These are phyloP conservation scores for Candida gorgasii DNA, from an alignment of 805 yeast species.

Conservation along the genomic window DNA sequence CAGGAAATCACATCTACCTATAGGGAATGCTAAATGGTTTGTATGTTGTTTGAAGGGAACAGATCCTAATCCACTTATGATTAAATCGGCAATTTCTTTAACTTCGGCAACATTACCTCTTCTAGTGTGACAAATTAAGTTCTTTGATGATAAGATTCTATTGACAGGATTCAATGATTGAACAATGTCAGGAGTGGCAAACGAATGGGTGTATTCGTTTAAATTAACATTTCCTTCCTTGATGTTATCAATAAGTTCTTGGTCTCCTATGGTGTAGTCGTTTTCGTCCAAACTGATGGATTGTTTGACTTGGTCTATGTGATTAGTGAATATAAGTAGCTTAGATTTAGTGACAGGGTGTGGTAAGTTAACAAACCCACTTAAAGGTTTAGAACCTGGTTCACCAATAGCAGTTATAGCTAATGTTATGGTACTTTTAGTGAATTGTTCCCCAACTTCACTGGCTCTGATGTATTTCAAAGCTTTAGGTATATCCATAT, in stretches of 20 bases:
- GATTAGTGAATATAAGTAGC: conserved; percentile 67
- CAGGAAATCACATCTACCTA: conserved; percentile 75
- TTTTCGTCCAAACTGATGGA: conserved; percentile 44
- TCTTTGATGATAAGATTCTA: conserved; percentile 83
- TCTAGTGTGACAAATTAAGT: conserved; percentile 84
- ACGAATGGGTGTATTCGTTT: conserved; percentile 65
- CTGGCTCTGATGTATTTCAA: conserved; percentile 80
- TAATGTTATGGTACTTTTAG: conserved; percentile 65
- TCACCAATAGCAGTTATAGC: conserved; percentile 67
- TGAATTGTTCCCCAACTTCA: conserved; percentile 80
- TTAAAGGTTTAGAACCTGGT: conserved; percentile 73
- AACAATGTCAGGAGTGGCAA: conserved; percentile 82
- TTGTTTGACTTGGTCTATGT: conserved; percentile 48
- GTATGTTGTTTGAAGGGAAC: conserved; percentile 77
- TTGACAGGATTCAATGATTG: conserved; percentile 66
- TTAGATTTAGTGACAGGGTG: conserved; percentile 65
- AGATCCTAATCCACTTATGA: conserved; percentile 61
- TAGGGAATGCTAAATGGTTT: conserved; percentile 59
- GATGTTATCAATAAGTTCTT: conserved; percentile 65
- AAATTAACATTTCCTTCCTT: conserved; percentile 48
- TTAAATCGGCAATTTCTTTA: conserved; percentile 56
- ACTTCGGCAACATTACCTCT: conserved; percentile 72
- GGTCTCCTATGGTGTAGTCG: conserved; percentile 70
- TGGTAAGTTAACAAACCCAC: conserved; percentile 73
- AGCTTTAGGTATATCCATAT: conserved; percentile 72